phyloP scores from a whole-genome alignment of 208 protist genomes.

The Acanthamoeba sp. region DNA sequence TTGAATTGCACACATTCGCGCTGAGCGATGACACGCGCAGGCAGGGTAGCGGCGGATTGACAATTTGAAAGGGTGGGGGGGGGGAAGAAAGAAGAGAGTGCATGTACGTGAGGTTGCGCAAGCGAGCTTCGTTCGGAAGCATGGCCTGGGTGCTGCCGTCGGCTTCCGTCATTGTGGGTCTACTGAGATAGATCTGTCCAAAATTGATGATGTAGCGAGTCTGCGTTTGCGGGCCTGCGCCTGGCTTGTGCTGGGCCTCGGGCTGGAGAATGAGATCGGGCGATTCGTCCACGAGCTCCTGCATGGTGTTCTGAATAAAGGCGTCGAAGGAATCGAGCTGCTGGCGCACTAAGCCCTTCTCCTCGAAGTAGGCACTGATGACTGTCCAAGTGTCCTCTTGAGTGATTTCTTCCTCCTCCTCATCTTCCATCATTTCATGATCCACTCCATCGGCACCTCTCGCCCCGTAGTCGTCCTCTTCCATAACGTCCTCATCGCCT shows the following conservation, averaged over 20 bases:
- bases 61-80: background rate
- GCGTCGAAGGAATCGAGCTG: constrained; percentile 99
- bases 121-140: constrained; percentile 95
- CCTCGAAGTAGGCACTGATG: constrained; percentile 97
- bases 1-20: too few relatives aligned
- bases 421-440: constrained; percentile 4
- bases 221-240: constrained; percentile 26
- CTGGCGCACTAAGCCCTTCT: constrained; percentile 98
- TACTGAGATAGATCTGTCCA: constrained; percentile 90
- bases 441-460: background rate
- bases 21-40: too few relatives aligned
- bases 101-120: constrained; percentile 76
- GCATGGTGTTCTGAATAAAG: constrained; percentile 94
- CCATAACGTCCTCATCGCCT: constrained; percentile 34
- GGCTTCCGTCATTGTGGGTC: constrained; percentile 82
- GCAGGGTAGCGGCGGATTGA: background rate
- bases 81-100: background rate
- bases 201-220: constrained; percentile 83
- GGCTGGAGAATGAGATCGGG: constrained; percentile 87
- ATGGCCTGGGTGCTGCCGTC: constrained; percentile 82
- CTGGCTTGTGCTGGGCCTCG: constrained; percentile 80
- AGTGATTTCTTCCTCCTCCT: constrained; percentile 86
- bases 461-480: background rate
- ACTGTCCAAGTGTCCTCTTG: constrained; percentile 97
- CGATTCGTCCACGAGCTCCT: constrained; percentile 91